phyloP scores from a whole-genome alignment of 2,329 filamentous ascomycete species.

The Dichotomopilus funicola region DNA sequence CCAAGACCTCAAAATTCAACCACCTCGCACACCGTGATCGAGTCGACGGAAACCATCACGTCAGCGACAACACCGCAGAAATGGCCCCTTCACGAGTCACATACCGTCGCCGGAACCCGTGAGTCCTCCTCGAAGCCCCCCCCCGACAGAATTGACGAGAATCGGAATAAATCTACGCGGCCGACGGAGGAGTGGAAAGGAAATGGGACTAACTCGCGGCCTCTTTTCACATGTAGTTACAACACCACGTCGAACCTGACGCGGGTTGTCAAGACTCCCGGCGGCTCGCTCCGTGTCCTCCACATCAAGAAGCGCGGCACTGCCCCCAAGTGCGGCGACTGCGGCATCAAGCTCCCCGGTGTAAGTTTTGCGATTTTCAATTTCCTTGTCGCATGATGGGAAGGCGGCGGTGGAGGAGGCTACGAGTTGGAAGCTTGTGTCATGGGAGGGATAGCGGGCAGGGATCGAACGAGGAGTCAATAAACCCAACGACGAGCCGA shows the following conservation, averaged over 20 bases:
- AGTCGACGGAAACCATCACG: constrained; percentile 25
- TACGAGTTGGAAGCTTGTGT: background rate
- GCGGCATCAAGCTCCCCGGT: constrained; percentile 92
- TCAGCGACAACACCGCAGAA: constrained; percentile 39
- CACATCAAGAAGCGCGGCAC: constrained; percentile 99
- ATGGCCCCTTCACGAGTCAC: constrained; percentile 56
- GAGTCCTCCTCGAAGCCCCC: constrained; percentile 37
- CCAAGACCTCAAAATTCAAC: constrained; percentile 25
- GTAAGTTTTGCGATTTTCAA: constrained; percentile 57
- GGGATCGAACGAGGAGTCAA: too few relatives aligned
- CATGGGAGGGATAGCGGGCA: background rate
- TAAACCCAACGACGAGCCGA: too few relatives aligned
- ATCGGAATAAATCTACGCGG: background rate
- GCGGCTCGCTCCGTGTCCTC: constrained; percentile 89
- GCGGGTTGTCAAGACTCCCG: constrained; percentile 91
- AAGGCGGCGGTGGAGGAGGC: background rate
- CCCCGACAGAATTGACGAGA: too few relatives aligned
- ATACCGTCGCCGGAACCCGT: constrained; percentile 76
- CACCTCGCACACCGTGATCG: constrained; percentile 24
- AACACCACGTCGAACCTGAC: constrained; percentile 98
- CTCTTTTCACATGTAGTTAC: constrained; percentile 55
- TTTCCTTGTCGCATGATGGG: background rate
- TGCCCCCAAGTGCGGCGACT: constrained; percentile 98
- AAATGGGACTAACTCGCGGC: constrained; percentile 14
- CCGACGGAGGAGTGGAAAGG: background rate